Evolutionary conservation across 1,284 basidiomycete species (phyloP).

Genomic region (Megacollybia platyphylla): DNA sequence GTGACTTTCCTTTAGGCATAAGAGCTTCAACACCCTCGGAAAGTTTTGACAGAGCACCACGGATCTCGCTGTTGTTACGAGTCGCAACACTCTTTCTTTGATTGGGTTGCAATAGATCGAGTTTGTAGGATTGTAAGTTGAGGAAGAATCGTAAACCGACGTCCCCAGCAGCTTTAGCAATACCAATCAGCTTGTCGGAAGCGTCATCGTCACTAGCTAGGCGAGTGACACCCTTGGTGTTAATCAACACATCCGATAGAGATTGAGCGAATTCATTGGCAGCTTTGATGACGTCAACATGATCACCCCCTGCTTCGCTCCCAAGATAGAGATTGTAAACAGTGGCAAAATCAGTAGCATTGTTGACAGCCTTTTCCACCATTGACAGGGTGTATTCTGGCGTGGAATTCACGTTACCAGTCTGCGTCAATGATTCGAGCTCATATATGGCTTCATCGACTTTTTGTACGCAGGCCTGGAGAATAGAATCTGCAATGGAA

Average conservation of each 20-base stretch:
- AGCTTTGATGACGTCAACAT: conserved; percentile 97
- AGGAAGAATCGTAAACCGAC: conserved; percentile 87
- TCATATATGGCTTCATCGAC: conserved; percentile 97
- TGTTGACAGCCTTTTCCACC: conserved; percentile 94
- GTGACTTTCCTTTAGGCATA: conserved; percentile 55
- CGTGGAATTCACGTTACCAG: conserved; percentile 91
- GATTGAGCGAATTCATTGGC: conserved; percentile 96
- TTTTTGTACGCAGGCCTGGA: conserved; percentile 94
- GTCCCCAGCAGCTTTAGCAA: conserved; percentile 84
- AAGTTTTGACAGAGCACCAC: conserved; percentile 71
- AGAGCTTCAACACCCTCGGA: conserved; percentile 82
- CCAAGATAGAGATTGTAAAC: conserved; percentile 88
- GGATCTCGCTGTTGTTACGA: conserved; percentile 82
- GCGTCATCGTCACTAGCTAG: conserved; percentile 86
- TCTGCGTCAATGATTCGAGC: conserved; percentile 88
- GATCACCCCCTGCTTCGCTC: conserved; percentile 82
- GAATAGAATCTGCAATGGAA: conserved; percentile 70
- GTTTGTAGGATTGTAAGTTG: conserved; percentile 91
- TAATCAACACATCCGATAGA: conserved; percentile 82
- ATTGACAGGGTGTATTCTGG: conserved; percentile 97
- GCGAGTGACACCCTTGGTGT: conserved; percentile 92
- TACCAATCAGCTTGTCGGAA: conserved; percentile 76
- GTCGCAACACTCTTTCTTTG: conserved; percentile 83
- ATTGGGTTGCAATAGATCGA: conserved; percentile 61
- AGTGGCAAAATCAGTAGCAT: conserved; percentile 92